Base-by-base conservation (phyloP, 805 yeast genomes). In the Wickerhamiella siamensis region DNA sequence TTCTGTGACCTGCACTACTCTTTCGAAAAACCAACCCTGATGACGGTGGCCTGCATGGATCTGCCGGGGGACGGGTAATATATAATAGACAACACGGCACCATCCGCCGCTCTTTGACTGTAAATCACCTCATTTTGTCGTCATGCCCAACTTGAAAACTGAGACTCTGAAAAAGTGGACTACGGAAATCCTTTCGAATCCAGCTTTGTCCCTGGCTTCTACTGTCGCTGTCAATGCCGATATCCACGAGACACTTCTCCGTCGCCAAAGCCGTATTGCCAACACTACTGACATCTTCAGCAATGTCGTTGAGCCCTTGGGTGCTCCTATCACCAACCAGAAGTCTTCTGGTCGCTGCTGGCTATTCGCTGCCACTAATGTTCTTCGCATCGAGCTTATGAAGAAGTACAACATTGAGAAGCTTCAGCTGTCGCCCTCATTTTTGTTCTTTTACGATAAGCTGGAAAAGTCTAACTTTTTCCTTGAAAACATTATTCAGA, bases 291-390 rank as follows among this genome's bases (percentile, higher is more conserved):
- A 66, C 27, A 60, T 65, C 5, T 72, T 69, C 63, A 65, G 64
- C 54, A 50, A 59, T 43, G 59, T 57, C 41, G 65, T 72, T 29
- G 63, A 63, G 35, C 61, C 62, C 3, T 76, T 73, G 51, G 79
- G 78, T 3, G 52, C 72, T 1, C 86, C 87, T 20, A 69, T 79
- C 15, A 77, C 80, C 42, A 77, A 79, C 61, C 95, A 83, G 64
- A 71, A 72, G 52, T 59, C 74, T 9, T 74, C 83, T 18, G 95
- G 94, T 24, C 66, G 94, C 52, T 83, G 95, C 61, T 83, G 94
- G 94, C 69, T 83, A 46, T 83, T 83, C 60, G 94, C 94, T 9
- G 72, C 88, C 1, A 74, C 83, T 41, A 83, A 84, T 51, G 70
- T 79, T 43, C 63, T 83, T 53, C 70, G 94, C 52, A 57, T 78